Conservation (phyloP, 2,329 filamentous ascomycete species). For the Fusarium luffae region DNA sequence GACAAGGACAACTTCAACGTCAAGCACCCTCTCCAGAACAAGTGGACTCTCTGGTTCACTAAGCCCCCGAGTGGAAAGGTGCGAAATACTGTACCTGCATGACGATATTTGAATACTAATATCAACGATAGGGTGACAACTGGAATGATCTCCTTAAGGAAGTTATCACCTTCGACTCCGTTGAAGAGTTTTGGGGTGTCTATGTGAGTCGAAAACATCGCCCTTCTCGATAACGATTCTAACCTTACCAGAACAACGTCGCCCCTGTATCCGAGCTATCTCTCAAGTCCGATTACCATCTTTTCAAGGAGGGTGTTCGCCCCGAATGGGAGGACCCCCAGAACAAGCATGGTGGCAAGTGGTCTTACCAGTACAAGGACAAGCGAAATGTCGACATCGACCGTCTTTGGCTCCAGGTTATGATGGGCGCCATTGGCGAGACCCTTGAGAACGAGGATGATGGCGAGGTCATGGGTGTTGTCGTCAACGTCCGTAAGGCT, state of each 20-base stretch:
- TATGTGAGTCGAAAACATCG: slow-evolving; percentile 74
- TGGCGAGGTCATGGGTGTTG: slow-evolving; percentile 98
- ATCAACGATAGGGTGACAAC: slow-evolving; percentile 81
- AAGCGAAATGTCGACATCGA: slow-evolving; percentile 93
- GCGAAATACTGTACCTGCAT: slow-evolving; percentile 41
- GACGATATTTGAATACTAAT: slow-evolving; percentile 22
- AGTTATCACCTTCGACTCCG: slow-evolving; percentile 97
- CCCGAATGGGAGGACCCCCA: slow-evolving; percentile 98
- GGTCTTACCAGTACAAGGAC: slow-evolving; percentile 98
- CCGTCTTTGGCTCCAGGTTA: slow-evolving; percentile 95
- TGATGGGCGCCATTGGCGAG: slow-evolving; percentile 96
- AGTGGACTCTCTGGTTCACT: slow-evolving; percentile 99
- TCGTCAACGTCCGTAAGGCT: slow-evolving; percentile 97
- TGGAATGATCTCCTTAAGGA: slow-evolving; percentile 99
- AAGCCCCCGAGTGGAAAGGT: slow-evolving; percentile 98
- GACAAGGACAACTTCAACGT: slow-evolving; percentile 99
- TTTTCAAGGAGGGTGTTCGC: slow-evolving; percentile 97
- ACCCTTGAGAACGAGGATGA: slow-evolving; percentile 95
- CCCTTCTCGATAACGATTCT: slow-evolving; percentile 16
- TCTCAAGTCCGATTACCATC: slow-evolving; percentile 98
- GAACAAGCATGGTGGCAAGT: slow-evolving; percentile 99
- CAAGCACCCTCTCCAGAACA: slow-evolving; percentile 97
- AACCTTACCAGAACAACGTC: slow-evolving; percentile 86
- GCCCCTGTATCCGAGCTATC: slow-evolving; percentile 94
- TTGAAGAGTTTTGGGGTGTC: slow-evolving; percentile 99